Conservation (phyloP, 2,329 filamentous ascomycete species). For the Ascochyta fabae region DNA sequence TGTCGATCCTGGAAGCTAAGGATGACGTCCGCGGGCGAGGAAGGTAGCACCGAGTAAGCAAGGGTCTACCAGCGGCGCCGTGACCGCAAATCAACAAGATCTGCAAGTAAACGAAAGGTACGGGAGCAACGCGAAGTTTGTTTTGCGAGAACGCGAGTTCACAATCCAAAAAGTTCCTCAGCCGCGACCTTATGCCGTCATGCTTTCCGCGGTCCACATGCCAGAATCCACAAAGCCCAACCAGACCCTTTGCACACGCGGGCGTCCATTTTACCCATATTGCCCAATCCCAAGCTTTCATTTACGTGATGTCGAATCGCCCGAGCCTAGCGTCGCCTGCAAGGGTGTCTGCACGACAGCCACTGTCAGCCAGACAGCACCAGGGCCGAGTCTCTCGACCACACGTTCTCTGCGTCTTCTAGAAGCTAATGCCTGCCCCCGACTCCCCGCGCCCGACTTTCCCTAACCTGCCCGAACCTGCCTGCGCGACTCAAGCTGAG, state of each 20-base stretch:
- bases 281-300: slow-evolving; percentile 36
- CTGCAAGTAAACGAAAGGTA: not conserved
- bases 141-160: slow-evolving; percentile 2
- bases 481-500: slow-evolving; percentile 1
- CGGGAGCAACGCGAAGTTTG: not conserved
- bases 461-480: slow-evolving; percentile 1
- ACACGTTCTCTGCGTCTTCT: slow-evolving; percentile 13
- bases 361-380: slow-evolving; percentile 1
- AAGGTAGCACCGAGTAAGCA: slow-evolving; percentile 15
- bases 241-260: slow-evolving; percentile 2
- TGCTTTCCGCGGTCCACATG: slow-evolving; percentile 14
- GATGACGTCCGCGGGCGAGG: slow-evolving; percentile 18
- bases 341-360: not conserved
- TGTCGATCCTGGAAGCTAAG: slow-evolving; percentile 35
- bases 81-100: slow-evolving; percentile 11
- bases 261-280: slow-evolving; percentile 5
- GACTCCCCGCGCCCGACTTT: slow-evolving; percentile 3
- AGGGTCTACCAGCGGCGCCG: slow-evolving; percentile 23
- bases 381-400: slow-evolving; percentile 1
- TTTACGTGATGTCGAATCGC: slow-evolving; percentile 40
- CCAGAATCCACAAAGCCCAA: not conserved
- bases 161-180: slow-evolving; percentile 19
- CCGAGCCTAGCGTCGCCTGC: slow-evolving; percentile 6
- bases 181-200: slow-evolving; percentile 31
- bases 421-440: slow-evolving; percentile 16